Evolutionary conservation across 2,329 filamentous ascomycete species (phyloP).

Genomic region (Cryphonectria parasitica): DNA sequence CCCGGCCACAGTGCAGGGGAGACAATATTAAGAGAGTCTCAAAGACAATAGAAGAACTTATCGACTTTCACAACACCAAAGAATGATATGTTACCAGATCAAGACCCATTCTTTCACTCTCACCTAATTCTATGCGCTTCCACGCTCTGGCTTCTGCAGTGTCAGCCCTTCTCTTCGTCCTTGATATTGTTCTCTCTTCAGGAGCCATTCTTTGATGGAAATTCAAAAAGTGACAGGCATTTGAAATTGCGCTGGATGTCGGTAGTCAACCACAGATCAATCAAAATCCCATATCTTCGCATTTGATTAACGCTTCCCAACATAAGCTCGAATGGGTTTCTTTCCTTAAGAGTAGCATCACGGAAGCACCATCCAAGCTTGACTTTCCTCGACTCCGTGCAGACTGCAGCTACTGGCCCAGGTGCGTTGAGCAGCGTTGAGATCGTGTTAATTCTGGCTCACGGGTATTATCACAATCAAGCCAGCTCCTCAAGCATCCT

Average conservation of each 20-base stretch:
- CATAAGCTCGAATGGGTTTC: too few relatives aligned
- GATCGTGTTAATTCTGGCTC: not conserved
- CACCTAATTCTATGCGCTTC: not conserved
- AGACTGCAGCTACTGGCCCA: not conserved
- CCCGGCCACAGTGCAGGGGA: not conserved
- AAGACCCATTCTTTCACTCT: conserved; percentile 8
- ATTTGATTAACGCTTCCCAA: not conserved
- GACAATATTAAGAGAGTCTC: conserved; percentile 25
- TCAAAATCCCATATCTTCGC: not conserved
- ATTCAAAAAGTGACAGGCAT: conserved; percentile 1
- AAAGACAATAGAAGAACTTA: conserved; percentile 22
- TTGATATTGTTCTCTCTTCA: conserved; percentile 11
- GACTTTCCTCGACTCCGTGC: not conserved
- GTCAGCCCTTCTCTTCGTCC: not conserved
- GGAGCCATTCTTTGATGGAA: not conserved
- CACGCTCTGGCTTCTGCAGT: not conserved
- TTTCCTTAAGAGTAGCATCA: too few relatives aligned
- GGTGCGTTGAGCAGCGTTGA: not conserved
- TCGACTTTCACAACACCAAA: conserved; percentile 15
- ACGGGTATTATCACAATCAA: not conserved
- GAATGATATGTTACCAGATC: conserved; percentile 16
- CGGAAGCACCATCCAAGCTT: not conserved
- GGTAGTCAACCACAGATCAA: not conserved
- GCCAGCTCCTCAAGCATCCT: not conserved
- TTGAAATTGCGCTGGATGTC: not conserved